Evolutionary conservation across 2,329 filamentous ascomycete genomes (phyloP).

Genomic region (Pseudogymnoascus sp.): DNA sequence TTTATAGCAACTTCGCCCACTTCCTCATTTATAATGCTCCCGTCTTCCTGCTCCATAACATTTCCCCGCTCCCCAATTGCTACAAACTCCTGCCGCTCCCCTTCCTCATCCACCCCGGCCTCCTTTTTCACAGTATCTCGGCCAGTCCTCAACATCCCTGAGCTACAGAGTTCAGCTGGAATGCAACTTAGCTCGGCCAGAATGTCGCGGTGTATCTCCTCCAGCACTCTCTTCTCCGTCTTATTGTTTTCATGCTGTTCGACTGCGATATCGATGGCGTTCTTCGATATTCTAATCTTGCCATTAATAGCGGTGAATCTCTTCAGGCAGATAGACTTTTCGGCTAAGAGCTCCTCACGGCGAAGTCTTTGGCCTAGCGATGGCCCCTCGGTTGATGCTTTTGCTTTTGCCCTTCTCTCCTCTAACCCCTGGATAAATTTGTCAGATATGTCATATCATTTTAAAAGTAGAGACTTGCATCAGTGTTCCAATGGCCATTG

Average conservation of each 20-base stretch:
- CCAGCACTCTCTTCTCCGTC: neutral
- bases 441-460: neutral
- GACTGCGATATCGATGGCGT: neutral
- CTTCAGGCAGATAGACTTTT: neutral
- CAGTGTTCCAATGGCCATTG: too few species aligned
- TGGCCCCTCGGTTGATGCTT: neutral
- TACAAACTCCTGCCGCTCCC: too few species aligned
- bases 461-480: neutral
- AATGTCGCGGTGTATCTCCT: neutral
- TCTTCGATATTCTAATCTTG: neutral
- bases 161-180: neutral
- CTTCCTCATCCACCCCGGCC: too few species aligned
- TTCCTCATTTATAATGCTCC: neutral
- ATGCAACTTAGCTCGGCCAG: neutral
- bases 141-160: neutral
- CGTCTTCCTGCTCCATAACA: neutral
- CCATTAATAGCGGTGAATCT: neutral
- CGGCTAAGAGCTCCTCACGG: neutral
- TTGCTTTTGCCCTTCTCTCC: neutral
- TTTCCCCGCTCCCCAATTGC: too few species aligned
- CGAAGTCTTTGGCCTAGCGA: neutral
- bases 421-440: neutral
- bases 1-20: neutral
- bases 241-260: neutral
- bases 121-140: neutral